Percentiles rank a stretch among this genome's conserved stretches.
phyloP scores from a whole-genome alignment of 208 protist species.

The Trypanosomatidae sp. region DNA sequence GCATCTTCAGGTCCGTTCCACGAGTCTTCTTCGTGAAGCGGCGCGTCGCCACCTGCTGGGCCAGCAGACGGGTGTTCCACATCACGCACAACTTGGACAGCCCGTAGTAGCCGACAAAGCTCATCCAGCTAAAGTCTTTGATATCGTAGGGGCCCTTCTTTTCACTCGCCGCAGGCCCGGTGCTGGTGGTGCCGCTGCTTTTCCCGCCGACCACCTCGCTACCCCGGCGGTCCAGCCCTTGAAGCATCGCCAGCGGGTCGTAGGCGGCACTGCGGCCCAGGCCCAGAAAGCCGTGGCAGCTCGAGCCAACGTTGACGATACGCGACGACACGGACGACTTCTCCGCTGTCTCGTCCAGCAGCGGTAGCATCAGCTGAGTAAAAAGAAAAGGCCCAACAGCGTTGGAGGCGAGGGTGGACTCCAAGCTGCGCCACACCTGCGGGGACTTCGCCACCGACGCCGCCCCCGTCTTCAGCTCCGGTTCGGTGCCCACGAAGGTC shows the following conservation, averaged over 20 bases:
- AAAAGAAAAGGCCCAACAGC: slow-evolving; percentile 78
- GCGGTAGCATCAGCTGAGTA: slow-evolving; percentile 71
- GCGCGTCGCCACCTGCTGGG: slow-evolving; percentile 37
- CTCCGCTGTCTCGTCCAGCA: slow-evolving; percentile 61
- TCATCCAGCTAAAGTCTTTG: slow-evolving; percentile 43
- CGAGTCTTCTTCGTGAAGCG: slow-evolving; percentile 29
- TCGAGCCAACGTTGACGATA: slow-evolving; percentile 83
- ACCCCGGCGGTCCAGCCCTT: slow-evolving; percentile 30
- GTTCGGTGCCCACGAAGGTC: slow-evolving; percentile 22
- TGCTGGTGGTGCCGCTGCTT: too few relatives aligned
- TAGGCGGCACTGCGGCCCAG: slow-evolving; percentile 12
- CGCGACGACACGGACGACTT: slow-evolving; percentile 60
- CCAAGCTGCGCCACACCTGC: slow-evolving; percentile 39
- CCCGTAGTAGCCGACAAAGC: slow-evolving; percentile 87
- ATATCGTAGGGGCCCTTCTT: slow-evolving; percentile 15
- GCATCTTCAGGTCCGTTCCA: background rate
- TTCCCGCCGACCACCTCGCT: slow-evolving; percentile 7
- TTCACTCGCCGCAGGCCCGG: too few relatives aligned
- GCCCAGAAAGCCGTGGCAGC: slow-evolving; percentile 85
- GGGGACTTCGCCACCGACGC: slow-evolving; percentile 13
- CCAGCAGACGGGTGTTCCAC: slow-evolving; percentile 80
- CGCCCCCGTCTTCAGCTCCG: slow-evolving; percentile 11
- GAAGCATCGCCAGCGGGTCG: slow-evolving; percentile 65
- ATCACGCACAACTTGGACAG: slow-evolving; percentile 85
- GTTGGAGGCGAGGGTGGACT: slow-evolving; percentile 84